Evolutionary conservation across 2,329 filamentous ascomycete species (phyloP), one percentile per base, ranked within the genome.

Genomic region (Claviceps lovelessii): DNA sequence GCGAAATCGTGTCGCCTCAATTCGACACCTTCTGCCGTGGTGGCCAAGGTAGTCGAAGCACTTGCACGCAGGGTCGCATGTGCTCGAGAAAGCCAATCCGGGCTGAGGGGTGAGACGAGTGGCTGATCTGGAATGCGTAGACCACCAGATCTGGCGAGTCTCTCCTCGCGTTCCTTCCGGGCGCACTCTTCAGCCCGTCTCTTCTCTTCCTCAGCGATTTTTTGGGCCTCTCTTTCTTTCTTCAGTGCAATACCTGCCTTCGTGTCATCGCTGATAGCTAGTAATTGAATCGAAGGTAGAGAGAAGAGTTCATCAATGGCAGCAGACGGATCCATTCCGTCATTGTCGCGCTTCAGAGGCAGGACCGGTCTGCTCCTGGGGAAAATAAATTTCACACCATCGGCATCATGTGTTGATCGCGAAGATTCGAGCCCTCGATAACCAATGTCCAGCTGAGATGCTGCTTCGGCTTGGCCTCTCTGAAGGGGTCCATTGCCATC

Each of bases 1-100:
- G 69, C 72, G 61, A 89, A 84, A 63, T 88, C 84, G 53, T 80
- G 77, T 7, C 63, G 64, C 35, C 63, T 62, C 17, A 87, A 68
- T 13, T 76, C 71, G 3, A 72, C 72, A 1, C 76, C 75, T 57
- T 78, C 76, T 7, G 70, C 67, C 10, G 76, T 75, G 53, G 65
- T 73, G 55, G 72, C 73, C 52, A 80, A 65, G 51, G 66, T 67
- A 7, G 62, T 63, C 17, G 64, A 60, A 39, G 64, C 60, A 44
- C 67, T 58, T 28, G 71, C 63, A n/a, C 63, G 60, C 41, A 75
- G 60, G 0, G 70, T 72, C 9, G 60, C 58, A 8, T 61, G 55
- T 6, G 62, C 65, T 37, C 61, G 59, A 13, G 47, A 54, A 31
- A 58, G 55, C 66, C 68, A 70, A 17, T 60, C 51, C 5, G 57